phyloP scores from a whole-genome alignment of 805 yeast species.

The Phaffomyces thermotolerans region DNA sequence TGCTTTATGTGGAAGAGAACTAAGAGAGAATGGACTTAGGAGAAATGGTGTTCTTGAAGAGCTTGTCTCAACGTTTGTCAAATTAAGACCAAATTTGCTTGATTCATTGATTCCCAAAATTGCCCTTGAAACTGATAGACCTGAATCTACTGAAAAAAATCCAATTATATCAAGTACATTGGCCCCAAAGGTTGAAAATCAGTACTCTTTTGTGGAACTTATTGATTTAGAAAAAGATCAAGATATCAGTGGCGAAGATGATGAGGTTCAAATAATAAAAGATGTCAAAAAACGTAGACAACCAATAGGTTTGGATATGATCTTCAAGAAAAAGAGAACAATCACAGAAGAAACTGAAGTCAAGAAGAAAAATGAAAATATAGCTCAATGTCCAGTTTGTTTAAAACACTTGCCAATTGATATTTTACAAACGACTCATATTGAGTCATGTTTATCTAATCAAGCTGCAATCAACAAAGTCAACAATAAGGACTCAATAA shows the following conservation, averaged over 20 bases:
- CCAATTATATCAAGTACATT: no score
- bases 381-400: constrained; percentile 64
- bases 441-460: constrained; percentile 47
- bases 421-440: constrained; percentile 47
- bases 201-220: not conserved
- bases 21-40: constrained; percentile 61
- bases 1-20: constrained; percentile 70
- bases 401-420: constrained; percentile 40
- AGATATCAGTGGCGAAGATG: constrained; percentile 15
- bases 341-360: no score
- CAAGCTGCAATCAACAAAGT: constrained; percentile 4
- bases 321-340: constrained; percentile 11
- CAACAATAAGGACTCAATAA: not conserved
- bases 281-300: constrained; percentile 20
- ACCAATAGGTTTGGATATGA: constrained; percentile 11
- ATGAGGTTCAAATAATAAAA: constrained; percentile 25
- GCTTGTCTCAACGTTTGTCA: constrained; percentile 45
- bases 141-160: no score
- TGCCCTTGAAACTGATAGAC: no score
- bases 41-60: constrained; percentile 70
- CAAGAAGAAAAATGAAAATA: not conserved
- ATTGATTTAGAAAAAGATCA: constrained; percentile 16
- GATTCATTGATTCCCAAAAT: constrained; percentile 11
- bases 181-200: not conserved
- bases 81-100: constrained; percentile 34